Conservation (phyloP, 2,329 filamentous ascomycete species). For the Penicillium sp. region DNA sequence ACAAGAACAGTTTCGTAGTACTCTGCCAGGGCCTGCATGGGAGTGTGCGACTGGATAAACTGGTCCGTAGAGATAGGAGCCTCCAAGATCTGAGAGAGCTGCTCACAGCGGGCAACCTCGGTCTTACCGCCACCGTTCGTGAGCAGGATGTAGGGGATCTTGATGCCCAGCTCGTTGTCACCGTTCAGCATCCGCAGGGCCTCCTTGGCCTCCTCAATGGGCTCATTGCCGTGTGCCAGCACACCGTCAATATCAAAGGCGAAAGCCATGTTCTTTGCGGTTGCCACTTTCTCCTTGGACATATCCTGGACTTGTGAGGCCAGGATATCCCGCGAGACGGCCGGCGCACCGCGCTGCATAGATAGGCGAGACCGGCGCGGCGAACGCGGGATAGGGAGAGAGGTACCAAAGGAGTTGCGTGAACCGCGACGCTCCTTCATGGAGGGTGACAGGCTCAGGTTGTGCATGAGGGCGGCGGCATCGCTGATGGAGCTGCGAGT, state of each 20-base stretch:
- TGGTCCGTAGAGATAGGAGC: constrained; percentile 68
- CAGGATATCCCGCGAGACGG: constrained; percentile 65
- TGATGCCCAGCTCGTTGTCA: constrained; percentile 75
- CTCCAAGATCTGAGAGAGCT: constrained; percentile 67
- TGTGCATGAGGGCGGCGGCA: constrained; percentile 70
- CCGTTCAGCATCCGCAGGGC: constrained; percentile 72
- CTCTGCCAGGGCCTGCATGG: constrained; percentile 73
- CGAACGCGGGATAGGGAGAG: constrained; percentile 70
- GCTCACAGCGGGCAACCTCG: constrained; percentile 64
- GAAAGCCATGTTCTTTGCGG: constrained; percentile 78
- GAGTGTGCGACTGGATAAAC: constrained; percentile 77
- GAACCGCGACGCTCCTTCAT: constrained; percentile 68
- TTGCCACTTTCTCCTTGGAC: constrained; percentile 63
- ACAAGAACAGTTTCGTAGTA: constrained; percentile 78
- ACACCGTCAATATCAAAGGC: constrained; percentile 72
- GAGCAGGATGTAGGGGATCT: constrained; percentile 73
- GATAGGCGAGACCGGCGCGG: constrained; percentile 70
- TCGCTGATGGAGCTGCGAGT: constrained; percentile 69
- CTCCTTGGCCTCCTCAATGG: constrained; percentile 67
- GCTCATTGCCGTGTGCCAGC: constrained; percentile 69
- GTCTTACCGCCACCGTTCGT: constrained; percentile 75
- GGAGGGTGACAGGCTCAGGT: constrained; percentile 67
- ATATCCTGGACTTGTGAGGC: constrained; percentile 71
- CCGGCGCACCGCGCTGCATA: constrained; percentile 53
- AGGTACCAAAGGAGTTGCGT: constrained; percentile 73